These are phyloP conservation scores for Candida alai DNA, from an alignment of 805 yeast genomes.

Conservation along the genomic window DNA sequence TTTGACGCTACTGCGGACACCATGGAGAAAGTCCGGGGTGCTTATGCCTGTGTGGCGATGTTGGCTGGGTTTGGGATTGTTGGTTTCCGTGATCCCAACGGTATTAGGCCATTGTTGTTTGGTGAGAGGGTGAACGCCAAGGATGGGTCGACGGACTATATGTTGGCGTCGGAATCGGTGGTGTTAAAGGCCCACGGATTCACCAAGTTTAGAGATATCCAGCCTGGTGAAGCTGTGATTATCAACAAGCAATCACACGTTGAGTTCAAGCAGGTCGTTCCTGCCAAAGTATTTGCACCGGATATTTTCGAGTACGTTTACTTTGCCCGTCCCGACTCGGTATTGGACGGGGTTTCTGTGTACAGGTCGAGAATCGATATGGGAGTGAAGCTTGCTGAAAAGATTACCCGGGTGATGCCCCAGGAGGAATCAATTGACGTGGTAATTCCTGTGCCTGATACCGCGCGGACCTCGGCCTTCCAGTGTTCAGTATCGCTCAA, in stretches of 20 bases:
- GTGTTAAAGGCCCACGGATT: slow-evolving; percentile 92
- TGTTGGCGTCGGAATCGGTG: slow-evolving; percentile 94
- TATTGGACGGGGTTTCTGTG: slow-evolving; percentile 93
- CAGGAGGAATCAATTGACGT: slow-evolving; percentile 71
- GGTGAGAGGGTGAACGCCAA: slow-evolving; percentile 69
- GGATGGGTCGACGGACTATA: slow-evolving; percentile 76
- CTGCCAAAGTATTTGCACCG: slow-evolving; percentile 77
- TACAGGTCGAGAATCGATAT: slow-evolving; percentile 88
- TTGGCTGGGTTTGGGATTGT: slow-evolving; percentile 93
- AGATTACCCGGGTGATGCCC: slow-evolving; percentile 46
- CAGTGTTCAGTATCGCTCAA: slow-evolving; percentile 82
- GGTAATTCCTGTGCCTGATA: slow-evolving; percentile 97
- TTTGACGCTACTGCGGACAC: slow-evolving; percentile 84
- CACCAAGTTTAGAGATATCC: slow-evolving; percentile 70
- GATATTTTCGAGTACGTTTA: slow-evolving; percentile 97
- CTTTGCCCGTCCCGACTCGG: slow-evolving; percentile 97
- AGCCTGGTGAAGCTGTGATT: slow-evolving; percentile 96
- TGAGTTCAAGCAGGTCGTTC: slow-evolving; percentile 82
- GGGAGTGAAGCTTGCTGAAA: slow-evolving; percentile 87
- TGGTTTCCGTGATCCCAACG: slow-evolving; percentile 97
- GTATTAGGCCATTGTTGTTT: slow-evolving; percentile 84
- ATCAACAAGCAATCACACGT: slow-evolving; percentile 76
- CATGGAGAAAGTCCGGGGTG: slow-evolving; percentile 80
- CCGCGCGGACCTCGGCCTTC: slow-evolving; percentile 92
- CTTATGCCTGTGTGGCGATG: slow-evolving; percentile 95